Evolutionary conservation across 2,329 filamentous ascomycete genomes (phyloP).

Genomic region (Arthrocladium fulminans): DNA sequence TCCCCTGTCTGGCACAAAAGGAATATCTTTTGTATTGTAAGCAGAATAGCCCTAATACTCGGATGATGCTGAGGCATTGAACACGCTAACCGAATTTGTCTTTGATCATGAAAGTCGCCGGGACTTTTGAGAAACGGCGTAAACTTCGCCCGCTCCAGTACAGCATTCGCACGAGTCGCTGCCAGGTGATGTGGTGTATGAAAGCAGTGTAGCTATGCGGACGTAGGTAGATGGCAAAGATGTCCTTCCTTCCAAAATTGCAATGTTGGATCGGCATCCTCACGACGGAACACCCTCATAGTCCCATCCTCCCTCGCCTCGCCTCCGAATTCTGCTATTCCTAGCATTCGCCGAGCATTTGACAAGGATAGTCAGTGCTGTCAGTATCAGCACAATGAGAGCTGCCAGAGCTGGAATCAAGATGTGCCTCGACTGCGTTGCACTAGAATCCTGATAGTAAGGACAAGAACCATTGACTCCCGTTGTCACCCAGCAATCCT

Average conservation of each 20-base stretch:
- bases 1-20: no score
- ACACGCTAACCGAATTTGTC: no score
- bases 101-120: no score
- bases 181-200: no score
- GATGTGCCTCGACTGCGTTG: constrained; percentile 40
- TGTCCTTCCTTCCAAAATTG: neutral
- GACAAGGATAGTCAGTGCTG: constrained; percentile 52
- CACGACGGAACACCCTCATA: constrained; percentile 58
- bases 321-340: constrained; percentile 42
- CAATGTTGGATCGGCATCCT: constrained; percentile 4
- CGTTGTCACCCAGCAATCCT: constrained; percentile 53
- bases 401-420: constrained; percentile 55
- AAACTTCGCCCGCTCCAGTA: no score
- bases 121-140: no score
- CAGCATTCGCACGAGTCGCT: no score
- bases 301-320: constrained; percentile 50
- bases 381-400: constrained; percentile 54
- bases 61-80: no score
- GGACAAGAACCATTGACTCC: constrained; percentile 50
- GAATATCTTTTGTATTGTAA: no score
- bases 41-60: no score
- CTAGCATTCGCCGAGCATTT: constrained; percentile 56
- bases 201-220: no score
- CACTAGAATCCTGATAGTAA: constrained; percentile 40
- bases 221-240: no score